A percentile compares a stretch with the other conserved stretches of the same genome.
phyloP scores from a whole-genome alignment of 148 eudicot genomes.

The Cornus suecica region DNA sequence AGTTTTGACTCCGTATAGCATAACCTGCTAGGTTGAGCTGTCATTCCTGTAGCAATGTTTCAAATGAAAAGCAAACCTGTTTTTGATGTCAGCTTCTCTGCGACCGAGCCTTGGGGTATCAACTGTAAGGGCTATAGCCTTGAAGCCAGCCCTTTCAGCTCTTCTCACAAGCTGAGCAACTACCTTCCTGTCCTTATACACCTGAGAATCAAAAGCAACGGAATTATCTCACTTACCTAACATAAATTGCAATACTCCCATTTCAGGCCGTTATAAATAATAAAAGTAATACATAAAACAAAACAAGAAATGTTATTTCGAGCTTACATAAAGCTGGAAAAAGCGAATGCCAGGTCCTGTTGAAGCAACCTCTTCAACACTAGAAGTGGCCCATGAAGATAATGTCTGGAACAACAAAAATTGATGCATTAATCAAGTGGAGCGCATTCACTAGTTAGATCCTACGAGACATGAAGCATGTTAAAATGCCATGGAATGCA shows the following conservation, averaged over 20 bases:
- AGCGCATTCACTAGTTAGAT: neutral
- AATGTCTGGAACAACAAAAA: constrained; percentile 57
- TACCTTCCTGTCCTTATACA: constrained; percentile 93
- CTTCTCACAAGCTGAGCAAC: constrained; percentile 97
- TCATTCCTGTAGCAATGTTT: neutral
- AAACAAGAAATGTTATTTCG: neutral
- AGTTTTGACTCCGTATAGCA: neutral
- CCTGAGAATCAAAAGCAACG: constrained; percentile 40
- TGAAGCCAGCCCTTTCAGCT: constrained; percentile 97
- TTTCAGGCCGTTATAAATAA: neutral
- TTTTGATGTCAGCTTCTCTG: constrained; percentile 95
- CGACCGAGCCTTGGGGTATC: constrained; percentile 97
- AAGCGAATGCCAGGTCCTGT: constrained; percentile 98
- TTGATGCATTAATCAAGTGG: neutral
- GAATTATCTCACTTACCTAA: neutral
- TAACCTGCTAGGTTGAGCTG: neutral
- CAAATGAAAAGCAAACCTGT: constrained; percentile 50
- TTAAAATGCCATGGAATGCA: neutral
- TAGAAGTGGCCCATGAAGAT: constrained; percentile 97
- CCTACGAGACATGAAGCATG: neutral
- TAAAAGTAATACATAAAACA: neutral
- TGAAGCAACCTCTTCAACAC: constrained; percentile 99
- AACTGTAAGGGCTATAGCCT: constrained; percentile 97
- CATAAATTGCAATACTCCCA: neutral
- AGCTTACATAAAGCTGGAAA: constrained; percentile 97